Evolutionary conservation across 331 rosid species (phyloP).

Genomic region (Phaseolus coccineus): DNA sequence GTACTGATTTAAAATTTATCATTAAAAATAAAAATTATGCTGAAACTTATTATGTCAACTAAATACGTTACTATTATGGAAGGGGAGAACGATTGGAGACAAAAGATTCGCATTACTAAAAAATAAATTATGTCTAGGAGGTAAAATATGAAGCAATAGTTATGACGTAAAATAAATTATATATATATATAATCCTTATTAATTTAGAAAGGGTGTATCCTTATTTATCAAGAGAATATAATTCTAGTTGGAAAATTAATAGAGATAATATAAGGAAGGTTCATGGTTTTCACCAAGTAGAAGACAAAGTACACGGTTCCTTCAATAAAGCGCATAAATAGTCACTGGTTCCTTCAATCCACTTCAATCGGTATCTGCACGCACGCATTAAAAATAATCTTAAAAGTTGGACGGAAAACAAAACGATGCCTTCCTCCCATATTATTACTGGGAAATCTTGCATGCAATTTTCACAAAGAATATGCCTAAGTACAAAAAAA

Average conservation of each 20-base stretch:
- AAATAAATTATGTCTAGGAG: too few species aligned
- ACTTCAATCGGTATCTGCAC: not conserved
- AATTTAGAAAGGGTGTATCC: too few species aligned
- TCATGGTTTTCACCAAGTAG: not conserved
- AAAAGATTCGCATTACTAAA: too few species aligned
- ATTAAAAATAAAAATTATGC: too few species aligned
- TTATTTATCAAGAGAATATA: not conserved
- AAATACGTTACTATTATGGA: too few species aligned
- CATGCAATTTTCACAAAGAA: conserved; percentile 43
- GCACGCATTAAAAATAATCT: conserved; percentile 28
- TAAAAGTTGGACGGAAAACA: conserved; percentile 2
- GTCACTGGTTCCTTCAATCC: not conserved
- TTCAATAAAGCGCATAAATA: not conserved
- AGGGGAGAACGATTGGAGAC: too few species aligned
- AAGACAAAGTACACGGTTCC: too few species aligned
- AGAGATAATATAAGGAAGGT: not conserved
- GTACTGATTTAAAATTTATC: too few species aligned
- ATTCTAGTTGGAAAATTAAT: not conserved
- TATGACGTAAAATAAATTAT: too few species aligned
- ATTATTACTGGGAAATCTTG: conserved; percentile 44
- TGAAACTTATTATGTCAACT: too few species aligned
- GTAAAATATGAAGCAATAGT: too few species aligned
- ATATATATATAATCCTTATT: too few species aligned
- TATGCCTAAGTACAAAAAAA: conserved; percentile 49
- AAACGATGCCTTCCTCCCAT: conserved; percentile 39